Base-by-base conservation (phyloP, 768 basidiomycete species). In the Trametes cubensis region DNA sequence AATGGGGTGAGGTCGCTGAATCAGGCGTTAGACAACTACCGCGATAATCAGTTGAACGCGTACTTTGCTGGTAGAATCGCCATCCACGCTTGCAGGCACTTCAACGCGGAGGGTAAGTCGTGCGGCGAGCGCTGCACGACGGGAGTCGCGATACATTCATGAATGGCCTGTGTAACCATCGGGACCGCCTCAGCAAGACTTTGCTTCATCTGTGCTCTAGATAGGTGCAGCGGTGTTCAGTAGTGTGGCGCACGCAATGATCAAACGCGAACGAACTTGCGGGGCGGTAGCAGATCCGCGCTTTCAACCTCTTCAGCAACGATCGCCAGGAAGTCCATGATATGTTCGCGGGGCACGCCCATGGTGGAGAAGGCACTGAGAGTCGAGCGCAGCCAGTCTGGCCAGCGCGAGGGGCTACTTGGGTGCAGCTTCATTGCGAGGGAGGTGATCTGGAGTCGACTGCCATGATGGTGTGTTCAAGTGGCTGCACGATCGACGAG, bases 71-170 rank as follows among this genome's bases (percentile, higher is more conserved):
- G 86, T 11, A 95, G 74, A 39, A 83, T 81, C 2, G 80, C 75
- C 67, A 95, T 84, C 95, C 94, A 98, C 2, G 90, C 86, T 70
- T 92, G 86, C 2, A 95, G 76, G 71, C 92, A 94, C 62, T 84
- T 86, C 55, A 95, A 79, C 0, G 92, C 90, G 0, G 91, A 85
- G 18, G 81, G 81, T 0, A 89, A 78, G 63, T 94, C 84, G 47
- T 75, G 76, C 17, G 40, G 73, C 67, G 56, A 74, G 61, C 40
- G 55, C n/a, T 65, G 66, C 5, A 71, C 56, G 69, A 72, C 41
- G 63, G 72, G 20, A 75, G 78, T 38, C 70, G 78, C 2, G 26
- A 94, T 80, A 2, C 88, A 83, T 2, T 80, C 71, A 6, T 78
- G 79, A 46, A 97, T 81, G 13, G 88, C 87, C 60, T 85, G 84